phyloP scores from a whole-genome alignment of 2,329 filamentous ascomycete genomes.

The Sporothrix inflata region DNA sequence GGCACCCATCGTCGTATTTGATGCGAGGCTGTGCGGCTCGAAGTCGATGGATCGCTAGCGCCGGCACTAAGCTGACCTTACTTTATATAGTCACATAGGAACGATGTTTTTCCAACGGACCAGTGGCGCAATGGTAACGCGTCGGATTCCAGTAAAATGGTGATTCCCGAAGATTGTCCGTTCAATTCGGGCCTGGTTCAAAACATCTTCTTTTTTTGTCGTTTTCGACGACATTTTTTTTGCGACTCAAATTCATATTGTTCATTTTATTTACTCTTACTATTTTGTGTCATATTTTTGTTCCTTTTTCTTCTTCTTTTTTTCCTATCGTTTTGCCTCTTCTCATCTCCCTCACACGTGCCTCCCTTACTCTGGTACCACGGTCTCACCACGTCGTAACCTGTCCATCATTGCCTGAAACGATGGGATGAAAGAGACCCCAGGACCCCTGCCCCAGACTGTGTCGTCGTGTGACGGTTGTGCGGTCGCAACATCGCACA shows the following conservation, averaged over 20 bases:
- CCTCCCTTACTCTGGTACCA: neutral
- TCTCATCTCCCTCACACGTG: neutral
- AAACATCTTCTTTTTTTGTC: neutral
- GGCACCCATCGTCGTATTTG: too few species aligned
- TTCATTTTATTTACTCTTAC: neutral
- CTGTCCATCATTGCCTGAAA: neutral
- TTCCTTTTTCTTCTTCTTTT: neutral
- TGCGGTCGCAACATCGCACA: neutral
- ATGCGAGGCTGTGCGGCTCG: too few species aligned
- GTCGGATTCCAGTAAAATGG: conserved; percentile 31
- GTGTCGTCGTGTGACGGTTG: neutral
- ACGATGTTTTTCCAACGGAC: neutral
- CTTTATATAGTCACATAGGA: conserved; percentile 6
- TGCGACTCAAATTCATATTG: neutral
- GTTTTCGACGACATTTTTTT: neutral
- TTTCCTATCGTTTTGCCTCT: neutral
- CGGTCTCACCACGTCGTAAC: neutral
- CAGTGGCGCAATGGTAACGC: conserved; percentile 32
- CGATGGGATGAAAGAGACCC: neutral
- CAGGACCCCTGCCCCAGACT: neutral
- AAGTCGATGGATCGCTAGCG: too few species aligned
- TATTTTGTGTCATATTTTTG: neutral
- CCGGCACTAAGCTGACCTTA: neutral
- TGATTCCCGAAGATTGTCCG: conserved; percentile 31
- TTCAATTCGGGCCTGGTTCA: conserved; percentile 32